These are phyloP conservation scores for Penicillium verhagenii DNA, from an alignment of 495 filamentous ascomycete genomes.

Conservation along the genomic window DNA sequence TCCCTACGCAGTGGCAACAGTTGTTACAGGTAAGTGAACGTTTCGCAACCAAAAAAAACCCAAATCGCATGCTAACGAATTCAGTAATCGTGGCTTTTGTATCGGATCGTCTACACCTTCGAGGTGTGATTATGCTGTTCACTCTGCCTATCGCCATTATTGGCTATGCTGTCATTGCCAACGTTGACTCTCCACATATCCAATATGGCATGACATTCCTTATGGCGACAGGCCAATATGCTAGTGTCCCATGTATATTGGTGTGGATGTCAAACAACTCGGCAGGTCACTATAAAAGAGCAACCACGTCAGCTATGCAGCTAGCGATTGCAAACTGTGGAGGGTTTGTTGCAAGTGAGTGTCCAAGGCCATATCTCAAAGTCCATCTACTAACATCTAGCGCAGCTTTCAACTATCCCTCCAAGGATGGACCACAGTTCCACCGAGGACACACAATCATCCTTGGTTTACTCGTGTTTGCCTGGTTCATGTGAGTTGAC, in stretches of 20 bases:
- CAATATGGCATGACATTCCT: constrained; percentile 58
- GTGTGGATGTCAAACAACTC: constrained; percentile 61
- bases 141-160: constrained; percentile 48
- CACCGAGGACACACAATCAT: constrained; percentile 60
- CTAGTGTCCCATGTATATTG: constrained; percentile 48
- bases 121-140: constrained; percentile 49
- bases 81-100: constrained; percentile 43
- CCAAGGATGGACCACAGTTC: constrained; percentile 44
- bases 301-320: constrained; percentile 54
- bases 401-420: constrained; percentile 61
- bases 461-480: constrained; percentile 53
- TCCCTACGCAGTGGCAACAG: constrained; percentile 76
- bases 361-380: constrained; percentile 10
- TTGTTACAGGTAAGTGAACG: constrained; percentile 64
- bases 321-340: constrained; percentile 56
- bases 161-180: constrained; percentile 50
- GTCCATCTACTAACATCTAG: neutral
- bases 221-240: constrained; percentile 51
- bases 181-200: constrained; percentile 35
- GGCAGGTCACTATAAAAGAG: constrained; percentile 61
- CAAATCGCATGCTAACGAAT: neutral
- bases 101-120: constrained; percentile 44
- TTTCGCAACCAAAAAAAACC: constrained; percentile 44
- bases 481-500: constrained; percentile 63
- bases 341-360: constrained; percentile 56